Evolutionary conservation across 2,329 filamentous ascomycete genomes (phyloP), one percentile per base, ranked within the genome.

Genomic region (Xylaria sp.): DNA sequence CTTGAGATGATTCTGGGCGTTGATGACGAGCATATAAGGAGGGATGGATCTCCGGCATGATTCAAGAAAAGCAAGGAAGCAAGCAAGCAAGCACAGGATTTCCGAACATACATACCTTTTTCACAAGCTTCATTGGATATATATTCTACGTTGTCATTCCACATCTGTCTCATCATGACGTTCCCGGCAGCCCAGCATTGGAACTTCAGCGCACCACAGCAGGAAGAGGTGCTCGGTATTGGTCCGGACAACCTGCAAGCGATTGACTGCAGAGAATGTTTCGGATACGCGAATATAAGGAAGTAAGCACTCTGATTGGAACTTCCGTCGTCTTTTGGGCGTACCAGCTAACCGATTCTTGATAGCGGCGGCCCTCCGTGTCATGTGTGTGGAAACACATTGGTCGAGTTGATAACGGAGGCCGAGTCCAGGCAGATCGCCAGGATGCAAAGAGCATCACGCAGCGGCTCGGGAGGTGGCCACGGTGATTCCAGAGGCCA

Each of bases 321-420:
- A 30, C 13, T 30, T 50, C 10, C 5, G n/a, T 46, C 16, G 4
- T 10, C 6, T n/a, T 13, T 39, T n/a, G 18, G 8, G 13, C 13
- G 50, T 13, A 50, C 56, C 7, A 55, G 35, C 39, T 19, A 34
- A 35, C 11, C 11, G 37, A 37, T 51, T 2, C 13, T 39, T 37
- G 57, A 34, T 19, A 42, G 51, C 11, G 16, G 57, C 19, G 59
- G 61, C 19, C 57, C 59, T 6, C 50, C 18, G 6, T 63, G 61
- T 11, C 18, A 34, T 0, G 54, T 37, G 35, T 63, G 61, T n/a
- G 58, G 60, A 19, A 63, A 63, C 47, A 63, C 50, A 47, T 56
- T 61, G n/a, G 44, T 55, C 23, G 59, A 63, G 56, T 13, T 63
- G n/a, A 10, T 63, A 46, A 46, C 56, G 11, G 55, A 55, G 23